These are phyloP conservation scores for Staphylotrichum longicolle DNA, from an alignment of 495 filamentous ascomycete genomes.

Conservation along the genomic window DNA sequence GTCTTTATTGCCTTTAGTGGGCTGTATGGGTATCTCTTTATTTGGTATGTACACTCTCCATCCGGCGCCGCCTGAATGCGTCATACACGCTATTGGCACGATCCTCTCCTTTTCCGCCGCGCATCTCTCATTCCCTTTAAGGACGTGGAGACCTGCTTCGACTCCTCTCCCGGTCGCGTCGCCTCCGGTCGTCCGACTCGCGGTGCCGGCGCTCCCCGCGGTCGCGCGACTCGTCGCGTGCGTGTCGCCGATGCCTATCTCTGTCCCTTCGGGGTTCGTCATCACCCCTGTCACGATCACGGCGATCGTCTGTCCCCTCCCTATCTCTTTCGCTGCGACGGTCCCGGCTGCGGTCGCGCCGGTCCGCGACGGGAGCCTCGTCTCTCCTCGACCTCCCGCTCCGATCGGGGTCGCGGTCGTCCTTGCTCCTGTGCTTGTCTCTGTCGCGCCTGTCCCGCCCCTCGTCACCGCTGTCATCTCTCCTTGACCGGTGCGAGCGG, in stretches of 20 bases:
- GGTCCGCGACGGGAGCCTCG: neutral
- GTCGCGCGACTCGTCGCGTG: constrained; percentile 28
- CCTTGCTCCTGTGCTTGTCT: constrained; percentile 17
- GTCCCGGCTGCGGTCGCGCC: constrained; percentile 28
- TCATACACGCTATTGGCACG: too few relatives aligned
- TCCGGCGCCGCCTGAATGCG: neutral
- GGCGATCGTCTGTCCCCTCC: constrained; percentile 27
- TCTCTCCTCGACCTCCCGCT: constrained; percentile 25
- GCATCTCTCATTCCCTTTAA: neutral
- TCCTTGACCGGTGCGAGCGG: constrained; percentile 29
- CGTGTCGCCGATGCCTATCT: constrained; percentile 23
- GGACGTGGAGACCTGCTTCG: constrained; percentile 32
- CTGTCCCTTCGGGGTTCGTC: constrained; percentile 25
- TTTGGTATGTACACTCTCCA: neutral
- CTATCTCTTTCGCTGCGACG: constrained; percentile 26
- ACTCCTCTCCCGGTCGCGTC: constrained; percentile 18
- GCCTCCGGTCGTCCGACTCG: constrained; percentile 19
- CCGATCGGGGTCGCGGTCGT: constrained; percentile 19
- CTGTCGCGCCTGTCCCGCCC: constrained; percentile 1
- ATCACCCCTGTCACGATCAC: constrained; percentile 22
- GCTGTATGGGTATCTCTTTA: constrained; percentile 15
- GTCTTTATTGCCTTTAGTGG: neutral
- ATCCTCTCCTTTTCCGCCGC: too few relatives aligned
- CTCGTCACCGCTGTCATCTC: constrained; percentile 23
- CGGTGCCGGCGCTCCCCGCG: constrained; percentile 17